Base-by-base conservation (phyloP, 345 rosid species). In the Pistacia atlantica region DNA sequence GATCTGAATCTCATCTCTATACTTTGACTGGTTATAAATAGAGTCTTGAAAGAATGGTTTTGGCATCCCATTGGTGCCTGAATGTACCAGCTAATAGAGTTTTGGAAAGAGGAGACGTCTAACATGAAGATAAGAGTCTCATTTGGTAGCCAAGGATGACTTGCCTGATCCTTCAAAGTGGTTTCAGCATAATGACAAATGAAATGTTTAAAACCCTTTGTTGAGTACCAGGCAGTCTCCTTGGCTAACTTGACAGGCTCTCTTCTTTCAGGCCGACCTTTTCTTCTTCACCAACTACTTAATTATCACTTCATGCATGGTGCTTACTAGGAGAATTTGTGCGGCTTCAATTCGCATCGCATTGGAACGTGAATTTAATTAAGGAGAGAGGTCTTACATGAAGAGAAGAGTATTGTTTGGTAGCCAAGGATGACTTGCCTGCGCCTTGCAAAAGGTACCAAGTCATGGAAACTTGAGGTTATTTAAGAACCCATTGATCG, bases 121-220 rank as follows among this genome's bases (percentile, higher is more conserved):
- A 45, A 78, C 90, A 85, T 88, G 88, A 82, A 77, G 92, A 73
- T 57, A 67, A 77, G 73, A 75, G 78, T 71, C 77, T 73, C 18
- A 80, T 78, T 66, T 71, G 81, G 83, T 84, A 83, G 88, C 89
- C 89, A 84, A 88, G 86, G 82, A 88, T 88, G 89, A 84, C 88
- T 84, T 83, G 91, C 89, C 87, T 86, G 86, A 73, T 57, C 60
- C 85, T 48, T 70, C 64, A 11, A 22, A 51, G 64, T 33, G 78
- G 65, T 20, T 60, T 56, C 65, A 65, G 20, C 38, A 31, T 16
- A 20, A 45, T 13, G 28, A 42, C 20, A 20, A 38, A 4, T 10
- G 25, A 58, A 61, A 71, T 57, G 18, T 16, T 52, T 11, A 16
- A 52, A 52, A 16, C 56, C 64, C 35, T 63, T 67, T 6, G 70